These are phyloP conservation scores for Rhynchospora tenuis DNA, from an alignment of 176 grass and related monocot genomes.

Conservation along the genomic window DNA sequence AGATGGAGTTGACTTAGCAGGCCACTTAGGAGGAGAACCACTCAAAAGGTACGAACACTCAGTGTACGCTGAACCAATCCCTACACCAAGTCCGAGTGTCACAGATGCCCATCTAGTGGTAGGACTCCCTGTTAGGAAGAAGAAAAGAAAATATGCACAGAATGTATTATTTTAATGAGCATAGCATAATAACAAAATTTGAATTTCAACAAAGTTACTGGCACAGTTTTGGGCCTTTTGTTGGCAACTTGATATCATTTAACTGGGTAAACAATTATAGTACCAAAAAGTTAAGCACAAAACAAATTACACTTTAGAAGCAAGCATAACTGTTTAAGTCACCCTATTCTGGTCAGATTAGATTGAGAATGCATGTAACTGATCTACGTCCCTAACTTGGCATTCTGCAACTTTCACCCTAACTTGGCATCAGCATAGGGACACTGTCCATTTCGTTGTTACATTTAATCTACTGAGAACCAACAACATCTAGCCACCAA, in stretches of 20 bases:
- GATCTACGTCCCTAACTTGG: background rate
- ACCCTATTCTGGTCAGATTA: background rate
- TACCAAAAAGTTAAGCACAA: background rate
- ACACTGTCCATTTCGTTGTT: background rate
- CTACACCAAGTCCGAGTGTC: constrained; percentile 82
- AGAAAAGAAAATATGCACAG: constrained; percentile 10
- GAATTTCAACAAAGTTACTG: background rate
- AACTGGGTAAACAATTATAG: background rate
- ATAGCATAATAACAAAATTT: background rate
- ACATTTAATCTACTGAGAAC: background rate
- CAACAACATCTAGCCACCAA: background rate
- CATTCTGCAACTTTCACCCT: no score
- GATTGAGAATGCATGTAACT: background rate
- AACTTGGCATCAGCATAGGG: background rate
- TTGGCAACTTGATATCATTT: background rate
- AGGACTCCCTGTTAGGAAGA: constrained; percentile 58
- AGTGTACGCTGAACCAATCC: constrained; percentile 81
- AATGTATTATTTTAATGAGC: background rate
- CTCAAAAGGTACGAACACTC: constrained; percentile 86
- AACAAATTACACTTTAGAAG: background rate
- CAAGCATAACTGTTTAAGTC: background rate
- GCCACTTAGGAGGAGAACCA: constrained; percentile 64
- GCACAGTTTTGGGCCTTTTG: background rate
- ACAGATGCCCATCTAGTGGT: constrained; percentile 86
- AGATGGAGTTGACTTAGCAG: constrained; percentile 30